Base-by-base conservation (phyloP, 345 rosid species). In the Kernera saxatilis region DNA sequence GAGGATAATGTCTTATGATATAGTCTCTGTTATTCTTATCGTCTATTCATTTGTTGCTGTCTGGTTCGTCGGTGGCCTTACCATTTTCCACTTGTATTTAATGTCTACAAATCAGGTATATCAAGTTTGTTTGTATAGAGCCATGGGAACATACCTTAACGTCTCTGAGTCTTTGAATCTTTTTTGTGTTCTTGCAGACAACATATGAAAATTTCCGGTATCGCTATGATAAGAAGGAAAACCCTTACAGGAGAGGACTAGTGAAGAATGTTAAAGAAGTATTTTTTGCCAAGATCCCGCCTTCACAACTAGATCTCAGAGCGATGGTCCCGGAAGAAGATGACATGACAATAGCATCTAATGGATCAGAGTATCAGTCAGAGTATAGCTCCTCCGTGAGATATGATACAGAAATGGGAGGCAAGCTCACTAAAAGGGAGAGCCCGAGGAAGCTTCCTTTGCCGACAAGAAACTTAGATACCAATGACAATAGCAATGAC, bases 11-110 rank as follows among this genome's bases (percentile, higher is more conserved):
- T 52, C 78, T 66, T 78, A 75, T 72, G 87, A 88, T 67, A 92
- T 96, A 27, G 91, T 97, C 67, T 94, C 98, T 56, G 87, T 89
- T 36, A 88, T 69, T 26, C 85, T 94, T 15, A 58, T 94, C 35
- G 76, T 83, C 66, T 91, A 94, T 80, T 43, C 85, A 37, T 94
- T 91, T 22, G 76, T 91, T 1, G 71, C 81, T 6, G 67, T 88
- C 35, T 94, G 99, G 99, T 94, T 94, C 72, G 98, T 94, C 14
- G 99, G 99, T 77, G 99, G 99, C 50, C 83, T 94, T 22, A 80
- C 90, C 0, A 77, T 85, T 59, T 88, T 91, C 82, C 99, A 94
- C 70, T 78, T 81, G 64, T 91, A 89, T 65, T 92, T 91, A 9
- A 91, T 94, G 78, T 83, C 95, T 56, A 91, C 79, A 75, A 94